Base-by-base conservation (phyloP, 495 filamentous ascomycete species). In the Penicillium bovifimosum region DNA sequence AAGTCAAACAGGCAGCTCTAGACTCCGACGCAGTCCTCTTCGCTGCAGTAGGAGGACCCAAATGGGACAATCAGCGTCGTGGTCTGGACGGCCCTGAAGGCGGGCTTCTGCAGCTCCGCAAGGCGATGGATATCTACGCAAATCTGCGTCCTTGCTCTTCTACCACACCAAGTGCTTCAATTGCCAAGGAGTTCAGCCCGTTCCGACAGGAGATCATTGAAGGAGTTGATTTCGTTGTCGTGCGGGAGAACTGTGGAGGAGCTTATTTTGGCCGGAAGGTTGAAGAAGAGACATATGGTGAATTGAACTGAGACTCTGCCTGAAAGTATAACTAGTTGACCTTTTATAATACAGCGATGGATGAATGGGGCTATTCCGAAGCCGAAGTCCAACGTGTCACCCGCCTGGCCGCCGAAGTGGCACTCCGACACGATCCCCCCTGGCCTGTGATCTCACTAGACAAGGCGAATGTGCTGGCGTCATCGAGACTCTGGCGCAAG, bases 401-500 rank as follows among this genome's bases (percentile, higher is more conserved):
- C 4, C 72, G 76, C 40, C 65, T 78, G 9, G 67, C 75, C 0
- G 76, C 74, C 0, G 63, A 75, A 35, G 59, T 80, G 11, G 76
- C 77, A 11, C 62, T 72, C 9, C 66, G 72, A 32, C 67, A 72
- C 40, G 54, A 73, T 50, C 72, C 72, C n/a, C 70, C 71, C 0
- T 70, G 70, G 64, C 70, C 70, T 9, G 70, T 77, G 1, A 72
- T 74, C 47, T 72, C 69, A 2, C 62, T 71, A 18, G 77, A 80
- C 56, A 80, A 79, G 50, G 77, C 76, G 0, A 80, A 80, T 55
- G 77, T 80, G 3, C 63, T 80, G 5, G 76, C 77, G 10, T 73
- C 65, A 10, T 73, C 71, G n/a, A 66, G 76, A 2, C 64, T 80
- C 9, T 80, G 76, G 77, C 63, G 77, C 5, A 59, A 69, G 3